Percentiles rank a stretch among this genome's conserved stretches.
These are phyloP conservation scores for Paecilomyces variotii DNA, from an alignment of 2,329 filamentous ascomycete species.

Conservation along the genomic window DNA sequence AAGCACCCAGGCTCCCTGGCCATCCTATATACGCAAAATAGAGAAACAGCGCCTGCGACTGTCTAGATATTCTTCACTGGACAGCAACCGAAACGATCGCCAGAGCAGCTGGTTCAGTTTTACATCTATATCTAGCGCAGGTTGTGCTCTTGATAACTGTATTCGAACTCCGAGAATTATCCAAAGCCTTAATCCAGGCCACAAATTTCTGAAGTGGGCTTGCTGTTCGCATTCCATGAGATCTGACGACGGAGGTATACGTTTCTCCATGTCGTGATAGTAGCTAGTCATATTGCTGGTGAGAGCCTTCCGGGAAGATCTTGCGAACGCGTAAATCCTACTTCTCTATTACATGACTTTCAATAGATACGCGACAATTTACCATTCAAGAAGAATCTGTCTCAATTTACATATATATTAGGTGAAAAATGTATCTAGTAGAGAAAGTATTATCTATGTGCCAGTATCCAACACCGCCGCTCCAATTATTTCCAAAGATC, in stretches of 20 bases:
- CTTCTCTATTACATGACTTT: too few relatives aligned
- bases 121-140: constrained; percentile 49
- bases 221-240: too few relatives aligned
- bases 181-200: constrained; percentile 25
- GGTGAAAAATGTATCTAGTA: not conserved
- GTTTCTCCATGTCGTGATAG: too few relatives aligned
- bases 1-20: constrained; percentile 40
- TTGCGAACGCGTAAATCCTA: too few relatives aligned
- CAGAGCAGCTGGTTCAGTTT: constrained; percentile 42
- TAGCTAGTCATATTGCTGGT: too few relatives aligned
- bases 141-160: constrained; percentile 46
- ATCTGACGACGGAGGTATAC: too few relatives aligned
- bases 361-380: too few relatives aligned
- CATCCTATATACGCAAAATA: constrained; percentile 41
- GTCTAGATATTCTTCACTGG: constrained; percentile 52
- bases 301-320: too few relatives aligned
- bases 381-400: not conserved
- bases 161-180: constrained; percentile 38
- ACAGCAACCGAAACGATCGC: constrained; percentile 46
- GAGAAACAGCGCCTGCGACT: constrained; percentile 37
- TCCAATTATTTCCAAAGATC: not conserved
- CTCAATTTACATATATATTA: constrained; percentile 4
- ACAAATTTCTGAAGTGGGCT: constrained; percentile 21
- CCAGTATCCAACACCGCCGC: not conserved
- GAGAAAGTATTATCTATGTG: not conserved